Base-by-base conservation (phyloP, 768 basidiomycete genomes). In the Calocybe cyanea region DNA sequence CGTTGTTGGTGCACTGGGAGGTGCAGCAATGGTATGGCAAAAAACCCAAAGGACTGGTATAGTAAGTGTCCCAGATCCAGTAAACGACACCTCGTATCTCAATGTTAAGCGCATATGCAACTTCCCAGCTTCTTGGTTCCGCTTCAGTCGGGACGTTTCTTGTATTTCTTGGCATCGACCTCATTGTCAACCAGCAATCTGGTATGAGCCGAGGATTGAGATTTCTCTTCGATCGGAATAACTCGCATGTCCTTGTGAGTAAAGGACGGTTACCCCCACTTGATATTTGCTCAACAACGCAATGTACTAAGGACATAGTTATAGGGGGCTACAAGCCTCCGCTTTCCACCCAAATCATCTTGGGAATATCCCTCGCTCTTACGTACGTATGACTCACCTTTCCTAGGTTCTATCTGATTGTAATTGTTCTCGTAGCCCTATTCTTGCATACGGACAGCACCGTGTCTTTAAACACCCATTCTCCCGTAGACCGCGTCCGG, bases 181-280 rank as follows among this genome's bases (percentile, higher is more conserved):
- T 85, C 3, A 58, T 73, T 38, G 43, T 83, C 40, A 71, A 83
- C 49, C 66, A 72, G 52, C 83, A 86, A 55, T 61, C 64, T 4
- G 85, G 84, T 4, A 72, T 84, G 70, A 81, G 82, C 53, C 64
- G 74, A 17, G 84, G 83, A 2, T 67, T 86, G 23, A 72, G 85
- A 17, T 77, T 71, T 53, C 68, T 86, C 11, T 72, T 85, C 48
- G 85, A 86, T 56, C 68, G 77, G 35, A 86, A 86, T 52, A 55
- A 66, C 8, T 70, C 75, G 20, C 84, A 86, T 62, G 59, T 67
- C 41, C 64, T 71, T 47, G 81, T 84, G 49, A 46, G 77, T 64
- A 13, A 20, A 15, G 35, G 8, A 5, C 13, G 2, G 3, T 24
- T 10, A 42, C 47, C 13, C 38, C 15, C 18, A 6, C 45, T 33